Evolutionary conservation across 257 asterid species (phyloP).

Genomic region (Eucommia ulmoides): DNA sequence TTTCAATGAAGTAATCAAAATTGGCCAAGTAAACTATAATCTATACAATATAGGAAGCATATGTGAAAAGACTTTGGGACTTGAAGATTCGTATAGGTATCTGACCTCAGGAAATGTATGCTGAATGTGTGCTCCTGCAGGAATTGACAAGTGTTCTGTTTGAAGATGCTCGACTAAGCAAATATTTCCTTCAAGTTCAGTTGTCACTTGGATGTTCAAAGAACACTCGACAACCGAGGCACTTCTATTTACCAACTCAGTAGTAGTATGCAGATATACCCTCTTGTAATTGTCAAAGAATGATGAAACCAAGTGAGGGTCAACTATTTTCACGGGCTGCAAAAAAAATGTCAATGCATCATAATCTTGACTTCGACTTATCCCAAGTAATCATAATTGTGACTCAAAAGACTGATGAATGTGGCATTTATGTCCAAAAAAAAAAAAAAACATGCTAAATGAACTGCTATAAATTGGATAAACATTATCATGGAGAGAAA

Average conservation of each 20-base stretch:
- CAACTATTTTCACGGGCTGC: conserved; percentile 96
- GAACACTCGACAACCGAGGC: conserved; percentile 50
- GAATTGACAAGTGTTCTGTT: conserved; percentile 41
- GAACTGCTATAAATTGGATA: too few relatives aligned
- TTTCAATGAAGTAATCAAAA: too few relatives aligned
- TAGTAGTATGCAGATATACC: conserved; percentile 63
- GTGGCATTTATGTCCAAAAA: too few relatives aligned
- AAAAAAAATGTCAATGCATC: conserved; percentile 16
- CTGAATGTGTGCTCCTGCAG: conserved; percentile 45
- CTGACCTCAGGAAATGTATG: conserved; percentile 81
- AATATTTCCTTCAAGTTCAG: conserved; percentile 54
- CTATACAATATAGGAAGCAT: too few relatives aligned
- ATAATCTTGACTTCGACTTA: too few relatives aligned
- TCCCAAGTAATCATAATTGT: not conserved
- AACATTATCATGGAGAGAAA: too few relatives aligned
- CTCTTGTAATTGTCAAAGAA: conserved; percentile 59
- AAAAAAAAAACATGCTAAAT: too few relatives aligned
- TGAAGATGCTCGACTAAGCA: conserved; percentile 65
- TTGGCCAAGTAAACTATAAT: too few relatives aligned
- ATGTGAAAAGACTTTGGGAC: too few relatives aligned
- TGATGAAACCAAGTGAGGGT: conserved; percentile 89
- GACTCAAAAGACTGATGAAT: too few relatives aligned
- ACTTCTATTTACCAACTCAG: conserved; percentile 67
- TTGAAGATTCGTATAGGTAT: too few relatives aligned
- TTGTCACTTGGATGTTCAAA: conserved; percentile 76